phyloP scores from a whole-genome alignment of 306 rosid species.

The Prunus padus region DNA sequence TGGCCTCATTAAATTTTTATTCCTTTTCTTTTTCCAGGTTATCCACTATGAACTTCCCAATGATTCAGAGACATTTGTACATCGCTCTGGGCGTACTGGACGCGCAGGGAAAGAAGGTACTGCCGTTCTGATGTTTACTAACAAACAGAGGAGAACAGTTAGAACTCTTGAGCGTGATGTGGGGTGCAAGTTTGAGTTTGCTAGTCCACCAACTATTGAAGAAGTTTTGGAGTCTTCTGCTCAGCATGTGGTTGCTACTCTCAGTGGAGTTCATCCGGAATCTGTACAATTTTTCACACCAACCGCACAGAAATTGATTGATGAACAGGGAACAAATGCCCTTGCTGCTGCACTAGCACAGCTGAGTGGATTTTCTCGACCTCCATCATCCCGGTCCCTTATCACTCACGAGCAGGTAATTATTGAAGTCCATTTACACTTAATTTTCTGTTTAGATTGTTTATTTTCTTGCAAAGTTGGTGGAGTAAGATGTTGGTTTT shows the following conservation, averaged over 20 bases:
- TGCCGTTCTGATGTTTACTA: constrained; percentile 85
- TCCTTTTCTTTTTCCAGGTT: constrained; percentile 44
- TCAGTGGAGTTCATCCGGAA: constrained; percentile 81
- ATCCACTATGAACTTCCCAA: constrained; percentile 99
- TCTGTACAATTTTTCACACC: constrained; percentile 79
- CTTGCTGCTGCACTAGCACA: constrained; percentile 98
- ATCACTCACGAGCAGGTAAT: constrained; percentile 83
- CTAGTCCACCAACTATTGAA: constrained; percentile 64
- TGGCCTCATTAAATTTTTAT: neutral
- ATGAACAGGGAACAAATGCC: constrained; percentile 79
- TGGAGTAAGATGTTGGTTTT: neutral
- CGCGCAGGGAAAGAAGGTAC: constrained; percentile 94
- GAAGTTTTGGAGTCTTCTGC: constrained; percentile 88
- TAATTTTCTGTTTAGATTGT: neutral
- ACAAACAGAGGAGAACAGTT: constrained; percentile 92
- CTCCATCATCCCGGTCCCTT: constrained; percentile 91
- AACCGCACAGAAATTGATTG: constrained; percentile 77
- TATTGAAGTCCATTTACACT: neutral
- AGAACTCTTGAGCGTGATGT: constrained; percentile 97
- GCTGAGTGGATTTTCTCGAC: constrained; percentile 86
- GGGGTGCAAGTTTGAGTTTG: constrained; percentile 86
- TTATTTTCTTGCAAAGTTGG: neutral
- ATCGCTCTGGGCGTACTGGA: constrained; percentile 99
- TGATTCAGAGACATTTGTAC: constrained; percentile 98
- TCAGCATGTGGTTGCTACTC: constrained; percentile 79